Evolutionary conservation across 768 basidiomycete species (phyloP), one percentile per base, ranked within the genome.

Genomic region (Pleurotus giganteus): DNA sequence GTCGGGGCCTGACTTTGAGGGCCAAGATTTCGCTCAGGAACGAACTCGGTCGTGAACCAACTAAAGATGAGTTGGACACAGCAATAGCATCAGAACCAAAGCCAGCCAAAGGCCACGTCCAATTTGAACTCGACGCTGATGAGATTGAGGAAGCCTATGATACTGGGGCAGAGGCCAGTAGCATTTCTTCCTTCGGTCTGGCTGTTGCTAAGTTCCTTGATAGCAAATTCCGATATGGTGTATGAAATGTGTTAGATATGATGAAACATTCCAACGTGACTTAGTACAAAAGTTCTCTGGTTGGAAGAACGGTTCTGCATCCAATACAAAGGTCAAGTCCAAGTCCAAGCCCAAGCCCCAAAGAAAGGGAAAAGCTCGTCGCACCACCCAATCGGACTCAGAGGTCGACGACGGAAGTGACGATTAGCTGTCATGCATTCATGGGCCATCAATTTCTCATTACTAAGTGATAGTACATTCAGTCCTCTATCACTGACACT

Each of bases 191-290:
- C n/a, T 15, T 13, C 7, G 6, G 3, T 32, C 31, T 2, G 1
- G 6, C 21, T 50, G 32, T 12, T 31, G 5, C 7, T 50, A n/a
- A 7, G 21, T 50, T 17, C 15, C 8, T 27, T n/a, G n/a, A 32
- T 23, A 50, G 47, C 31, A 34, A 32, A 50, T 50, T 21, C 31
- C 47, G 1, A 37, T 50, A 2, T 50, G 47, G 47, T 32, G 31
- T 4, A 55, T 36, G 54, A 24, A 53, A 19, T 53, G 52, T 17
- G 41, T 53, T 15, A 39, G 41, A 1, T 53, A 53, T n/a, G 52
- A 53, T 27, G 37, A 53, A 43, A 39, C 17, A 9, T 53, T 53
- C 52, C 52, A 53, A 21, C 7, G 39, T 4, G 41, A 53, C 24
- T 19, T 51, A 6, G 28, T 8, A 6, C 6, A 17, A 21, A 41